Conservation (phyloP, 345 rosid genomes). For the Bruguiera gymnorhiza region DNA sequence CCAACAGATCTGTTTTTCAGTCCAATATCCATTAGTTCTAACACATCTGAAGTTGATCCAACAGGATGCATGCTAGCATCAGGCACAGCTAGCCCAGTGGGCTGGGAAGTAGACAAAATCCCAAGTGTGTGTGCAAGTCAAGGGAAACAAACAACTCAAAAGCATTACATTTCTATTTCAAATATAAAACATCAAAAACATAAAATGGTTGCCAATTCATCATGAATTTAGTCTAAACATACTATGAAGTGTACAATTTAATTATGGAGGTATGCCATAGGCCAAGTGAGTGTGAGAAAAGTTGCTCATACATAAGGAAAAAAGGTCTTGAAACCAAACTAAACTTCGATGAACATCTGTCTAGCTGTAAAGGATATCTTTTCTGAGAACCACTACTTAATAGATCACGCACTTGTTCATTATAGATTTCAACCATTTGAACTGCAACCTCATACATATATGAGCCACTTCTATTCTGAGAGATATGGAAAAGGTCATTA, state of each 20-base stretch:
- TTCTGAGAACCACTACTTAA: conserved; percentile 54
- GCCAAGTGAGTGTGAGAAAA: not conserved
- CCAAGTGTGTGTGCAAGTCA: conserved; percentile 82
- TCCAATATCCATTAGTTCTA: conserved; percentile 71
- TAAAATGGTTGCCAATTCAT: no score
- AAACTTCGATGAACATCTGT: not conserved
- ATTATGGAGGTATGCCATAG: not conserved
- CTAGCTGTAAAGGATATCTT: conserved; percentile 63
- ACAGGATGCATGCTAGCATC: conserved; percentile 86
- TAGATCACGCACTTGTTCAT: conserved; percentile 83
- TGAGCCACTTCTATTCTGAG: conserved; percentile 54
- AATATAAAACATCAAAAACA: conserved; percentile 5
- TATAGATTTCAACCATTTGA: conserved; percentile 92
- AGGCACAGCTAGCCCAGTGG: conserved; percentile 82
- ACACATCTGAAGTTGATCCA: conserved; percentile 62
- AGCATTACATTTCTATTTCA: not conserved
- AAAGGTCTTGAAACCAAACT: not conserved
- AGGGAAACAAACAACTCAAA: conserved; percentile 33
- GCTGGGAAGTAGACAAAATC: conserved; percentile 47
- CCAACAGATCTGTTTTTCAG: conserved; percentile 68
- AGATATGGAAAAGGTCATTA: conserved; percentile 64
- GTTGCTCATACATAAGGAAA: not conserved
- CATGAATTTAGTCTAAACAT: no score
- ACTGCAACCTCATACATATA: conserved; percentile 60
- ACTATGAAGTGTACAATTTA: no score